Conservation (phyloP, 192 early-diverging fungal genomes). For the Obelidium mucronatum region DNA sequence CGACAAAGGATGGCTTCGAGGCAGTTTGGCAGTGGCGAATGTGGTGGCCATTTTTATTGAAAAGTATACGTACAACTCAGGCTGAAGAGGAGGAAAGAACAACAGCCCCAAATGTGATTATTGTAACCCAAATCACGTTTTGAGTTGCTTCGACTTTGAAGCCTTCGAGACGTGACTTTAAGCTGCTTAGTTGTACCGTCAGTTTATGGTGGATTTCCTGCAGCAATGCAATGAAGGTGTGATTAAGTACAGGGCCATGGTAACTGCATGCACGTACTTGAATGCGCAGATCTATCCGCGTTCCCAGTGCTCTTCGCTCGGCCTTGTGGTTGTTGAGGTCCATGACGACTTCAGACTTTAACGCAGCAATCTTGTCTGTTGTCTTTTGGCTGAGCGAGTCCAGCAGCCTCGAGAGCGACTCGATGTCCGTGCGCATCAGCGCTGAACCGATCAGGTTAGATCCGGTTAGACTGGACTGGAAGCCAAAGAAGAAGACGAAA, state of each 20-base stretch:
- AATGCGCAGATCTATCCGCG: constrained; percentile 61
- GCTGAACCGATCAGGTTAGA: neutral
- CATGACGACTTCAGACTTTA: constrained; percentile 87
- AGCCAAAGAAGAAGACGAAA: too few species aligned
- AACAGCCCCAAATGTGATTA: constrained; percentile 4
- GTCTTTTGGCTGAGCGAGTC: constrained; percentile 77
- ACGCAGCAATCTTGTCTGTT: constrained; percentile 76
- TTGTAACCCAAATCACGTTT: neutral
- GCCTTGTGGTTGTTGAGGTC: constrained; percentile 91
- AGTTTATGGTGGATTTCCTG: constrained; percentile 88
- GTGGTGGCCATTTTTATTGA: neutral
- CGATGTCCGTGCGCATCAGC: constrained; percentile 74
- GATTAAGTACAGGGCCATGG: neutral
- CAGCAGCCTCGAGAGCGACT: constrained; percentile 78
- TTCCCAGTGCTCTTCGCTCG: constrained; percentile 80
- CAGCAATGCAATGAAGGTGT: constrained; percentile 26
- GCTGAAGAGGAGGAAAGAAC: neutral
- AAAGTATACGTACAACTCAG: neutral
- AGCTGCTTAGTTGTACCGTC: constrained; percentile 78
- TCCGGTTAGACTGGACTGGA: too few species aligned
- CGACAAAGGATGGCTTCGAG: constrained; percentile 52
- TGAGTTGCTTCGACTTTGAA: constrained; percentile 83
- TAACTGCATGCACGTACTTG: constrained; percentile 1
- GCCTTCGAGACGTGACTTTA: constrained; percentile 89
- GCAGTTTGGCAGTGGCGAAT: constrained; percentile 32